Evolutionary conservation across 371 early-diverging fungal genomes (phyloP).

Genomic region (Batrachochytrium dendrobatidis): DNA sequence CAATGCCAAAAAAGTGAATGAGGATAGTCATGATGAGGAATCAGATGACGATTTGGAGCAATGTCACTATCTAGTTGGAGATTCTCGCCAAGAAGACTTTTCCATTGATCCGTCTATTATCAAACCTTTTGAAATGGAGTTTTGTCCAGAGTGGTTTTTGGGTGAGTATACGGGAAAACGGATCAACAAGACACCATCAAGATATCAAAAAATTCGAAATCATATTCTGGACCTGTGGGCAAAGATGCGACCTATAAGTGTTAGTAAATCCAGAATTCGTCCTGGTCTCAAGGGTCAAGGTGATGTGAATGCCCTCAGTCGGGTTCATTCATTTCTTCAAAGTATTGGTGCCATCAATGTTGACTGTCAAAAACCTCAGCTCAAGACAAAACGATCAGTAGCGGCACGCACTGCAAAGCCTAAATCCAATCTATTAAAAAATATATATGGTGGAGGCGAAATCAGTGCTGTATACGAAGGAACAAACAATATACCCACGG

Average conservation of each 20-base stretch:
- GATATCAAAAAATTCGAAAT: conserved; percentile 79
- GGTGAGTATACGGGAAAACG: neutral
- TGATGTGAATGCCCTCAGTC: conserved; percentile 85
- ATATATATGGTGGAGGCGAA: neutral
- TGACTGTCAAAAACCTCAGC: conserved; percentile 35
- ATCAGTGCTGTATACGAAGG: too few relatives aligned
- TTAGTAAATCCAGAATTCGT: conserved; percentile 67
- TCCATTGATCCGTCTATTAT: neutral
- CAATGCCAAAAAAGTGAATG: conserved; percentile 2
- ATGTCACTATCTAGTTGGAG: neutral
- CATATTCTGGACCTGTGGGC: conserved; percentile 74
- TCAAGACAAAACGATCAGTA: conserved; percentile 10
- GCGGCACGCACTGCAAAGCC: conserved; percentile 6
- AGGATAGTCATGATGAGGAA: neutral
- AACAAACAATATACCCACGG: too few relatives aligned
- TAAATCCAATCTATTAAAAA: neutral
- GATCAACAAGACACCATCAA: conserved; percentile 68
- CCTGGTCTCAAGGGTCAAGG: conserved; percentile 65
- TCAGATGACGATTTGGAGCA: neutral
- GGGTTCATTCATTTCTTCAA: conserved; percentile 81
- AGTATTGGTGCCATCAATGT: conserved; percentile 68
- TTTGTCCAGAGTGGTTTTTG: conserved; percentile 3
- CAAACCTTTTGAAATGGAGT: conserved; percentile 5
- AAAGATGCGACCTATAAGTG: conserved; percentile 38
- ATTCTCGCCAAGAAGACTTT: conserved; percentile 3